Base-by-base conservation (phyloP, 2,329 filamentous ascomycete species). In the Tetracladium maxilliforme region DNA sequence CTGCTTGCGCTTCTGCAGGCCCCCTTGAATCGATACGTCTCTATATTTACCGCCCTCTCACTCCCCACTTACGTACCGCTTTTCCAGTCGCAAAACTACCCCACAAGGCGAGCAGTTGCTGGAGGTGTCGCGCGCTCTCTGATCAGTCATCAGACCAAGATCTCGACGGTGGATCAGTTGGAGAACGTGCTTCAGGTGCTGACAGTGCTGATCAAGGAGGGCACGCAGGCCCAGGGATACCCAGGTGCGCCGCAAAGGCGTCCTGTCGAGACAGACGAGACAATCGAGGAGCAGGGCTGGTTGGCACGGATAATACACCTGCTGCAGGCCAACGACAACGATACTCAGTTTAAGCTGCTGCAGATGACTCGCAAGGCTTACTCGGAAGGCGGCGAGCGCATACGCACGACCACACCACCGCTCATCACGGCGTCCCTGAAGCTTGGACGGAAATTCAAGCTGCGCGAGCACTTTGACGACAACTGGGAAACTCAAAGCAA, bases 221-320 rank as follows among this genome's bases (percentile, higher is more conserved):
- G 87, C 9, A 75, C 80, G 10, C 86, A 92, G 41, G 61, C 76
- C 27, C 67, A 72, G 23, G 82, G 82, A 16, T 94, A 94, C 40
- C 76, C 86, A 1, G 81, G 82, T 4, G 71, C 78, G 19, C 70
- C 78, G 6, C 80, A 87, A 43, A 65, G 82, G 34, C 73, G 83
- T 33, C 69, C 70, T 12, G 59, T 68, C 23, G 92, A 98, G 57
- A 95, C 90, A 1, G 90, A 98, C 33, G 92, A 98, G 56, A 95
- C 87, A 0, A 73, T 95, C 42, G 87, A 98, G 51, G 90, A 98
- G 54, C 90, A 98, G 58, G 90, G 90, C 25, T 94, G 84, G 84
- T 63, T 98, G 27, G 90, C 90, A 18, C 70, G 90, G 39, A 76
- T 98, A 43, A 73, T 94, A 11, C 90, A 98, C 52, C 60, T 94